These are phyloP conservation scores for Neonectria hederae DNA, from an alignment of 2,329 filamentous ascomycete species.

Conservation along the genomic window DNA sequence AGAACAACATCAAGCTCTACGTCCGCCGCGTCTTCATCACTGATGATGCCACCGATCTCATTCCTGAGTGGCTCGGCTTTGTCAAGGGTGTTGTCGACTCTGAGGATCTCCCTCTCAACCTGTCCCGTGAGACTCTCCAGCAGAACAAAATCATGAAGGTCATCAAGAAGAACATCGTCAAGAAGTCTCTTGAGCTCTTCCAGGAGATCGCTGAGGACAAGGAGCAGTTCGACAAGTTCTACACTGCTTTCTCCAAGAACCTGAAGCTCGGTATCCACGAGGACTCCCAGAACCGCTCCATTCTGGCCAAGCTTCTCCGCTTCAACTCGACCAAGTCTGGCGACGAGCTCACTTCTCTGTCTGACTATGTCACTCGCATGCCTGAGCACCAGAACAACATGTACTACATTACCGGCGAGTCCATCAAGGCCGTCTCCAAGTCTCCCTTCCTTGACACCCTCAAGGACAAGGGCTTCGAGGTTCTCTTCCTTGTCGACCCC, in stretches of 20 bases:
- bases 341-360: conserved; percentile 92
- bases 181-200: conserved; percentile 99
- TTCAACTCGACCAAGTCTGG: conserved; percentile 99
- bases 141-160: conserved; percentile 99
- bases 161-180: conserved; percentile 99
- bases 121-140: conserved; percentile 99
- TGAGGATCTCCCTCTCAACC: conserved; percentile 98
- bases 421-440: conserved; percentile 96
- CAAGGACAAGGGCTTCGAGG: conserved; percentile 99
- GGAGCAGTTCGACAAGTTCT: conserved; percentile 99
- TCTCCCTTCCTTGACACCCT: conserved; percentile 99
- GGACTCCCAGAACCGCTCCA: conserved; percentile 94
- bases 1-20: conserved; percentile 99
- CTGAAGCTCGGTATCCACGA: conserved; percentile 99
- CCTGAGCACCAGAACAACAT: conserved; percentile 99
- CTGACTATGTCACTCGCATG: conserved; percentile 99
- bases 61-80: conserved; percentile 99
- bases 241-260: conserved; percentile 99
- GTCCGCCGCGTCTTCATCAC: conserved; percentile 99
- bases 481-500: conserved; percentile 98
- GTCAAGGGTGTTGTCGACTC: conserved; percentile 99
- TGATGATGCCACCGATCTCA: conserved; percentile 97
- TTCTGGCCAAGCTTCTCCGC: conserved; percentile 96
- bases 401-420: conserved; percentile 99
- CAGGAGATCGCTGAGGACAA: conserved; percentile 98